Evolutionary conservation across 371 early-diverging fungal species (phyloP).

Genomic region (Haplosporangium sp.): DNA sequence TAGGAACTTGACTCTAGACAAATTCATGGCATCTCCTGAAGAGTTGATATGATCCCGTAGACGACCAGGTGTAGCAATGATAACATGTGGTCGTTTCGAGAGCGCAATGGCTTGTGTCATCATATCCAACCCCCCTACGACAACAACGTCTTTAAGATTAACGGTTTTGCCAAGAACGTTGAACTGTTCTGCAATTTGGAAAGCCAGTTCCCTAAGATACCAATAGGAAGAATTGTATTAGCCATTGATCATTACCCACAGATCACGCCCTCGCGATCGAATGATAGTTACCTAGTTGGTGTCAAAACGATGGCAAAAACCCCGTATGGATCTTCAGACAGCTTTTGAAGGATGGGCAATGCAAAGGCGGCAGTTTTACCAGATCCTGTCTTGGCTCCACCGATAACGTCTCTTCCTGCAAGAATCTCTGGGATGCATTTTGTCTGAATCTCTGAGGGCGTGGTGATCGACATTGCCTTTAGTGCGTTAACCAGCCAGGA

Average conservation of each 20-base stretch:
- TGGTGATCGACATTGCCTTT: slow-evolving; percentile 80
- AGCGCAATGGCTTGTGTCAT: slow-evolving; percentile 92
- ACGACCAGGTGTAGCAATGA: slow-evolving; percentile 98
- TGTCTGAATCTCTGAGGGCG: slow-evolving; percentile 96
- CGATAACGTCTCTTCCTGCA: slow-evolving; percentile 89
- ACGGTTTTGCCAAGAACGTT: slow-evolving; percentile 91
- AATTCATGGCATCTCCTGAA: slow-evolving; percentile 42
- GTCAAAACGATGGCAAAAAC: slow-evolving; percentile 95
- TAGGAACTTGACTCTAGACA: slow-evolving; percentile 70
- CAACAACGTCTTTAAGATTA: slow-evolving; percentile 84
- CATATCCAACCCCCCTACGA: slow-evolving; percentile 98
- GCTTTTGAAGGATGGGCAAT: slow-evolving; percentile 95
- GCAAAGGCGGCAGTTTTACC: slow-evolving; percentile 99
- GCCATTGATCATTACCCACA: not conserved
- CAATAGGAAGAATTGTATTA: not conserved
- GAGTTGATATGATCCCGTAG: slow-evolving; percentile 91
- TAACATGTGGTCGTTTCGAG: slow-evolving; percentile 89
- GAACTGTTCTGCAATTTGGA: slow-evolving; percentile 98
- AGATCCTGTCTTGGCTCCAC: slow-evolving; percentile 98
- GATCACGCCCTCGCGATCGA: not conserved
- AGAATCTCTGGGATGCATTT: slow-evolving; percentile 86
- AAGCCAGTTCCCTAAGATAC: slow-evolving; percentile 87
- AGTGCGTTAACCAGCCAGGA: slow-evolving; percentile 86
- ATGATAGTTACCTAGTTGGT: slow-evolving; percentile 84
- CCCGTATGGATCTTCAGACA: slow-evolving; percentile 94